Percentiles rank a stretch among this genome's conserved stretches.
These are phyloP conservation scores for Glonium stellatum DNA, from an alignment of 495 filamentous ascomycete genomes.

Conservation along the genomic window DNA sequence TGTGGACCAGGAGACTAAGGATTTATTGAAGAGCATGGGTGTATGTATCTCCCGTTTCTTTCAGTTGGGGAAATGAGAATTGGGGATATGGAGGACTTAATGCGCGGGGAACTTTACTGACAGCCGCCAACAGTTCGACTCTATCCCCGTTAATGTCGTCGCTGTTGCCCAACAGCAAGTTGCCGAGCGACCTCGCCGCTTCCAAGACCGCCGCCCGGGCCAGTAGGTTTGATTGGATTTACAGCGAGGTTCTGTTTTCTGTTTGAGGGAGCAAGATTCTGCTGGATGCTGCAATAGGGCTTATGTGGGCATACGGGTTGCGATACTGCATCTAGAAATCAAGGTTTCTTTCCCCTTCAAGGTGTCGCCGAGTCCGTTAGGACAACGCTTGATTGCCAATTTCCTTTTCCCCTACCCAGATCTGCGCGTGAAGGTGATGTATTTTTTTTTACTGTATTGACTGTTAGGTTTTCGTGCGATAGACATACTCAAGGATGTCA, in stretches of 20 bases:
- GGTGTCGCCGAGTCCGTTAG: slow-evolving; percentile 81
- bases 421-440: neutral
- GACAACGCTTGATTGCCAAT: slow-evolving; percentile 94
- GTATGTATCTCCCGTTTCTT: slow-evolving; percentile 54
- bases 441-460: neutral
- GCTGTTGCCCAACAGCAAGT: slow-evolving; percentile 81
- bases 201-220: slow-evolving; percentile 47
- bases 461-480: neutral
- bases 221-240: slow-evolving; percentile 29
- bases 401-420: slow-evolving; percentile 24
- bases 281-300: neutral
- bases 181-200: slow-evolving; percentile 67
- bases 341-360: slow-evolving; percentile 47
- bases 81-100: too few relatives aligned
- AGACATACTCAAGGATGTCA: too few relatives aligned
- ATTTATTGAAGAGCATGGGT: slow-evolving; percentile 93
- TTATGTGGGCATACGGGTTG: neutral
- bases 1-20: slow-evolving; percentile 94
- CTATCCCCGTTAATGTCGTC: slow-evolving; percentile 90
- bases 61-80: neutral
- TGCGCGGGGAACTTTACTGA: slow-evolving; percentile 2
- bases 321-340: neutral
- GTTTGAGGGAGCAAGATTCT: slow-evolving; percentile 15
- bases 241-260: neutral
- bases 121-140: slow-evolving; percentile 67